Percentiles rank a stretch among this genome's conserved stretches.
Evolutionary conservation across 768 basidiomycete genomes (phyloP).

Genomic region (Rhodosporidiobolus sp.): DNA sequence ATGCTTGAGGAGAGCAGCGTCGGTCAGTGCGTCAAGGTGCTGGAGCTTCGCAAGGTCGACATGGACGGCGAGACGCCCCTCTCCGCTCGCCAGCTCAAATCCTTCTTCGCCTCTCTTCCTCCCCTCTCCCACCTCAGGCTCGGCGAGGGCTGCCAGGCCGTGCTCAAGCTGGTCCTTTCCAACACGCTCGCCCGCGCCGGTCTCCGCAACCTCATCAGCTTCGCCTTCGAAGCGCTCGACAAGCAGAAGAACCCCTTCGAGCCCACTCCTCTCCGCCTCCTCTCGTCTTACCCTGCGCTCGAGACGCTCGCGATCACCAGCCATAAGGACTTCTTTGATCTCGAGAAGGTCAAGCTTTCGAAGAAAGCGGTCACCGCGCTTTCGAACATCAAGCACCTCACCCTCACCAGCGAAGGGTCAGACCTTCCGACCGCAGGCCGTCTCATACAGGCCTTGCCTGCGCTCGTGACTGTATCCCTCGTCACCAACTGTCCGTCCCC

Average conservation of each 20-base stretch:
- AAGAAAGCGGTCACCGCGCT: background rate
- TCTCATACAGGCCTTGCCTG: background rate
- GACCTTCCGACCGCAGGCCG: background rate
- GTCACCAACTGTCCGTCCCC: background rate
- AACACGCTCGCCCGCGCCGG: background rate
- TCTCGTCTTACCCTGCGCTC: conserved; percentile 1
- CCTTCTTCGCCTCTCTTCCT: conserved; percentile 8
- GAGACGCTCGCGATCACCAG: background rate
- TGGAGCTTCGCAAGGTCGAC: background rate
- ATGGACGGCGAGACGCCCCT: background rate
- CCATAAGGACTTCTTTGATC: background rate
- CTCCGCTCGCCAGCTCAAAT: background rate
- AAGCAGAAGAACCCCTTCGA: conserved; percentile 8
- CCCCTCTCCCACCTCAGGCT: conserved; percentile 10
- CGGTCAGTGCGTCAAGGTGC: background rate
- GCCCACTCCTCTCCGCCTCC: background rate
- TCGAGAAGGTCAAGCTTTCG: background rate
- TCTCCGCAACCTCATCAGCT: background rate
- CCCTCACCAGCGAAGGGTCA: background rate
- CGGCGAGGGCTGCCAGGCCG: background rate
- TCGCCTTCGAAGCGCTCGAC: background rate
- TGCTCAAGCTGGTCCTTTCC: background rate
- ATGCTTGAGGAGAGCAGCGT: background rate
- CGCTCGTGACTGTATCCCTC: background rate
- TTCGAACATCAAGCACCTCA: background rate